A percentile compares a stretch with the other conserved stretches of the same genome.
phyloP scores from a whole-genome alignment of 495 filamentous ascomycete species.

The Penicillium macrosclerotiorum region DNA sequence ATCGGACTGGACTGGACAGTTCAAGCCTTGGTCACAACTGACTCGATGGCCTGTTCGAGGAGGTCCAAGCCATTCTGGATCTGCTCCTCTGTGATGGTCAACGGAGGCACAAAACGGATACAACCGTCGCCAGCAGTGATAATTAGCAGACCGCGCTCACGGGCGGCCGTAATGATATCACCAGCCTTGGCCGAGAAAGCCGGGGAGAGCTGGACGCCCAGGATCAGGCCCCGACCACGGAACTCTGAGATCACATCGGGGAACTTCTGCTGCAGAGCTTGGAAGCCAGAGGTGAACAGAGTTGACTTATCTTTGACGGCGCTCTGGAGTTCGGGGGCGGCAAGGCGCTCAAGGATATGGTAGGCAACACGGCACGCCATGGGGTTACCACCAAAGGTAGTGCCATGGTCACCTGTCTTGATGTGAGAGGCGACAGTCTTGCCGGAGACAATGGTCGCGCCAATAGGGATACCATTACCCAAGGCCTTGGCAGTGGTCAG shows the following conservation, averaged over 20 bases:
- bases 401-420: conserved; percentile 90
- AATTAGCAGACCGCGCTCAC: conserved; percentile 84
- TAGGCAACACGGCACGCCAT: conserved; percentile 81
- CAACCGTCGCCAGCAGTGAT: conserved; percentile 92
- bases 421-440: conserved; percentile 77
- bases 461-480: conserved; percentile 94
- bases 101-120: conserved; percentile 78
- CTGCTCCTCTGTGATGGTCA: conserved; percentile 73
- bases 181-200: conserved; percentile 58
- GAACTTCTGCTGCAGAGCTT: conserved; percentile 59
- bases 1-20: conserved; percentile 3
- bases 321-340: conserved; percentile 60
- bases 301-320: conserved; percentile 62
- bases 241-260: conserved; percentile 74
- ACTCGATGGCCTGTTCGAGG: conserved; percentile 72
- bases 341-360: conserved; percentile 73
- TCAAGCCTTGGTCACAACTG: conserved; percentile 29
- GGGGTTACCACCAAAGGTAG: conserved; percentile 95
- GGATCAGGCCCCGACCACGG: conserved; percentile 77
- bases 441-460: conserved; percentile 78
- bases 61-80: conserved; percentile 73
- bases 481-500: conserved; percentile 93
- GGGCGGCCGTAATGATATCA: conserved; percentile 73
- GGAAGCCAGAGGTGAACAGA: conserved; percentile 63
- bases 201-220: conserved; percentile 75